Base-by-base conservation (phyloP, 805 yeast species). In the Myxozyma vanderwaltii region DNA sequence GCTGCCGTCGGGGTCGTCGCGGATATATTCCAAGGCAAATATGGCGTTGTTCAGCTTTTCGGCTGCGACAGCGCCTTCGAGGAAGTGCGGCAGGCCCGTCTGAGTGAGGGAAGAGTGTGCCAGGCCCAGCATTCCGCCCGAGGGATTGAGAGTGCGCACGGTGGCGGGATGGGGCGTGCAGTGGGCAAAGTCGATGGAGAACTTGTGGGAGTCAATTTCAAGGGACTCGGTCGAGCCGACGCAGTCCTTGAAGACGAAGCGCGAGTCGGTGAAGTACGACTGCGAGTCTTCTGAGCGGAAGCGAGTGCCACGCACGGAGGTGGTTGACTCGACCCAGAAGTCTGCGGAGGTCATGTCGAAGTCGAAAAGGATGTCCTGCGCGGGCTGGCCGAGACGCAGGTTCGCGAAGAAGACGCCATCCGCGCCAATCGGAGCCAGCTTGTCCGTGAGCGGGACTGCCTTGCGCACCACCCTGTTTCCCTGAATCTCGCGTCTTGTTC, bases 281-380 rank as follows among this genome's bases (percentile, higher is more conserved):
- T 61, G 65, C 31, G 65, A 61, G 38, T 54, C 21, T 35, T 35
- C 57, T 2, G 57, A 21, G 13, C 52, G 51, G 43, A 61, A 61
- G 15, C 63, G 55, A 15, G 58, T 58, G 41, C 65, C 65, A n/a
- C 49, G 51, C 24, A 61, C 44, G 29, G 63, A 59, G 5, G 65
- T 61, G 2, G 65, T 61, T 5, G 58, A 40, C 49, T 61, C 65
- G 40, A 61, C 60, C 65, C 65, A 61, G 21, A 56, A 58, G 43
- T 61, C 65, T 19, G 65, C 35, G 19, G 65, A 61, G 33, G 65
- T 58, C 65, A 61, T 61, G 47, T 61, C 65, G 49, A 61, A 26
- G 49, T 61, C 65, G 43, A 61, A 58, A 24, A 47, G 23, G 39
- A 61, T 43, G 27, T 31, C 35, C 60, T 61, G 65, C 10, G 56